Evolutionary conservation across 768 basidiomycete genomes (phyloP).

Genomic region (Russula foetens): DNA sequence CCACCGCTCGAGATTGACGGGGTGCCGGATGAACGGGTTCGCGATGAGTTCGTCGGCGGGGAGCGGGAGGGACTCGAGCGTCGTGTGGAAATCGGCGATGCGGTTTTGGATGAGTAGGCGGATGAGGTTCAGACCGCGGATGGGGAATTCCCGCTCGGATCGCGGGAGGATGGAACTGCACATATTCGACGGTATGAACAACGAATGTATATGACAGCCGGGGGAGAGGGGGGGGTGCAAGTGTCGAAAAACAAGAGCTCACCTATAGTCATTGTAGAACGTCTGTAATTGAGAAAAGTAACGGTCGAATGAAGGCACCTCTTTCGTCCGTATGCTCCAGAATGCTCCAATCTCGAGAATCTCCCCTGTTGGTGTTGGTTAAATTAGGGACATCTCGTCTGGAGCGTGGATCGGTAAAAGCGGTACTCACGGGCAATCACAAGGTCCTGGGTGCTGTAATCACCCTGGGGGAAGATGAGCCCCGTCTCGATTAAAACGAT

Average conservation of each 20-base stretch:
- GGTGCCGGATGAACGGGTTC: slow-evolving; percentile 73
- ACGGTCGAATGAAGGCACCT: slow-evolving; percentile 89
- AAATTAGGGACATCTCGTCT: neutral
- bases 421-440: slow-evolving; percentile 20
- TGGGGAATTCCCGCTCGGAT: slow-evolving; percentile 80
- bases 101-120: slow-evolving; percentile 91
- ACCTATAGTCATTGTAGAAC: slow-evolving; percentile 86
- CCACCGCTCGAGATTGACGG: slow-evolving; percentile 91
- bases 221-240: too few species aligned
- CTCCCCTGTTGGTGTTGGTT: slow-evolving; percentile 48
- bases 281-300: slow-evolving; percentile 89
- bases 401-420: neutral
- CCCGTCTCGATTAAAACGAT: slow-evolving; percentile 72
- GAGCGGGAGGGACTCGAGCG: slow-evolving; percentile 79
- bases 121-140: slow-evolving; percentile 91
- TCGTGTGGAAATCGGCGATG: slow-evolving; percentile 96
- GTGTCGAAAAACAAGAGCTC: neutral
- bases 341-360: slow-evolving; percentile 94
- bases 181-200: neutral
- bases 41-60: slow-evolving; percentile 58
- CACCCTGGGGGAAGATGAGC: slow-evolving; percentile 62
- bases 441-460: slow-evolving; percentile 59
- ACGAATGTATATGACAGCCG: neutral
- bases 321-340: slow-evolving; percentile 82
- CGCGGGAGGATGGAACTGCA: slow-evolving; percentile 62